Conservation (phyloP, 2,329 filamentous ascomycete species). For the Nannizzia gypsea region DNA sequence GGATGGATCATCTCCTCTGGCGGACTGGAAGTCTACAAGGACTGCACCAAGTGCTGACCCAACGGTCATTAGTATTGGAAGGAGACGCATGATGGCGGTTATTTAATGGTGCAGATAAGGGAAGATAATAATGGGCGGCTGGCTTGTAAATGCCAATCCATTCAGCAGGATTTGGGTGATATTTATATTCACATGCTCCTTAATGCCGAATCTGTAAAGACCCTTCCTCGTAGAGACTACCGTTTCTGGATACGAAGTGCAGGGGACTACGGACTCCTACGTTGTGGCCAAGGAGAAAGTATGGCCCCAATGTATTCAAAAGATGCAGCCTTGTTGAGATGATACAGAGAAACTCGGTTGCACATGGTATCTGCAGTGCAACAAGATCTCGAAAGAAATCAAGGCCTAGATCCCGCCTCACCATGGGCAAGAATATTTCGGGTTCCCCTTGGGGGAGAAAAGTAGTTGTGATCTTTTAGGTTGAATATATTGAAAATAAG, state of each 20-base stretch:
- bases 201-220: neutral
- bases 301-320: neutral
- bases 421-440: neutral
- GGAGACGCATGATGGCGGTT: conserved; percentile 6
- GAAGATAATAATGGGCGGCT: neutral
- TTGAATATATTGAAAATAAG: neutral
- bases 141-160: neutral
- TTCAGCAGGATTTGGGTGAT: neutral
- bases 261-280: neutral
- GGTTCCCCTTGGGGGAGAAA: too few species aligned
- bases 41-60: conserved; percentile 5
- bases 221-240: neutral
- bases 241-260: neutral
- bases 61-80: conserved; percentile 4
- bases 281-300: neutral
- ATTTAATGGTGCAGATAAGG: neutral
- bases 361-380: neutral
- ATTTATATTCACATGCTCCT: neutral
- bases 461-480: too few species aligned
- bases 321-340: neutral
- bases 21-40: conserved; percentile 10
- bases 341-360: neutral
- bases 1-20: conserved; percentile 8
- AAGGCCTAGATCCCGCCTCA: neutral
- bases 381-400: neutral